Percentiles rank a stretch among this genome's conserved stretches.
phyloP scores from a whole-genome alignment of 2,329 filamentous ascomycete genomes.

The Fusarium sp. region DNA sequence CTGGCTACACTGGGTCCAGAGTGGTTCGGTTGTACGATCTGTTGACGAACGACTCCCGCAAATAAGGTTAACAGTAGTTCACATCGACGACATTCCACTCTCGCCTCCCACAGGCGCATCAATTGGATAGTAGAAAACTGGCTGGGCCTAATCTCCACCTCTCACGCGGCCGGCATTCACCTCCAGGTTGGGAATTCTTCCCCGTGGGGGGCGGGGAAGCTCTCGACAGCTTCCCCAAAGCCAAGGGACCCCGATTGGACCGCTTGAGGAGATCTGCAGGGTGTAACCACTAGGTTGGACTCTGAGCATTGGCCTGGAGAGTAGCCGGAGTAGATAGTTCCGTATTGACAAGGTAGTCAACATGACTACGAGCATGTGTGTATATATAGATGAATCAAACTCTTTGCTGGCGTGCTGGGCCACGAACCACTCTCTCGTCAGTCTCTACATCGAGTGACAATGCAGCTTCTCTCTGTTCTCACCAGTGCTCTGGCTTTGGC shows the following conservation, averaged over 20 bases:
- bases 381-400: not conserved
- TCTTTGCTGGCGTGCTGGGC: not conserved
- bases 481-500: not conserved
- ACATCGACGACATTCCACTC: not conserved
- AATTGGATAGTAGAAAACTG: not conserved
- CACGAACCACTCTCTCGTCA: not conserved
- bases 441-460: not conserved
- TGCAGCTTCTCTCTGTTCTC: not conserved
- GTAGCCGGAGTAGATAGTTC: not conserved
- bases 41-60: not conserved
- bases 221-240: not conserved
- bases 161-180: not conserved
- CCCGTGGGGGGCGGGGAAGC: not conserved
- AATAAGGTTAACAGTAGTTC: not conserved
- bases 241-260: not conserved
- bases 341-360: not conserved
- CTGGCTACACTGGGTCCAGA: no score
- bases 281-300: not conserved
- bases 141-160: not conserved
- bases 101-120: not conserved
- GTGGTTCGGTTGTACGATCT: no score
- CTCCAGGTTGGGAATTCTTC: not conserved
- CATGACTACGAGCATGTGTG: not conserved
- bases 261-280: not conserved
- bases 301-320: not conserved